A percentile compares a stretch with the other conserved stretches of the same genome.
Conservation (phyloP, 371 early-diverging fungal genomes). For the Mortierella sp. region DNA sequence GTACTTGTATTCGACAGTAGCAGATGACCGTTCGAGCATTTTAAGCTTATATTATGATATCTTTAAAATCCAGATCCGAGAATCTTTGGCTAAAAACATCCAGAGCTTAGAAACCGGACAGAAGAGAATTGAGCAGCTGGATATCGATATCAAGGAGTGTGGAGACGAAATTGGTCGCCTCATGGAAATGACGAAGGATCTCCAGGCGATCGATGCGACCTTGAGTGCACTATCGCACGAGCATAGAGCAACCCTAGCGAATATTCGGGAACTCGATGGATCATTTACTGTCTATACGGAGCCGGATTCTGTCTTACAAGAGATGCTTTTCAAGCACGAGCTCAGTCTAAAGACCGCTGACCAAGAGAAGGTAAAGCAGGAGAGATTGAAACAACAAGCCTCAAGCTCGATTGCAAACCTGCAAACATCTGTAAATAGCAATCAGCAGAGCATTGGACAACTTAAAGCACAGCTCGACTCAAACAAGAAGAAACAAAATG, state of each 20-base stretch:
- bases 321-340: constrained; percentile 59
- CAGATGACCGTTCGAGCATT: neutral
- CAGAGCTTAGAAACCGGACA: constrained; percentile 52
- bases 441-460: constrained; percentile 45
- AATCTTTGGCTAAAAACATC: constrained; percentile 36
- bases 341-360: constrained; percentile 45
- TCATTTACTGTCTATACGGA: constrained; percentile 63
- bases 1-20: neutral
- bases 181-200: constrained; percentile 55
- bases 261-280: constrained; percentile 62
- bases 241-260: constrained; percentile 53
- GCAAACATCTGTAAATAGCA: constrained; percentile 34
- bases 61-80: constrained; percentile 23
- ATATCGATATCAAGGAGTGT: constrained; percentile 54
- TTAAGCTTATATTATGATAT: neutral
- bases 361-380: constrained; percentile 37
- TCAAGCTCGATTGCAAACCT: constrained; percentile 33
- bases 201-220: constrained; percentile 54
- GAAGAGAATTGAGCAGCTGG: constrained; percentile 60
- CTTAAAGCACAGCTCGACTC: constrained; percentile 38
- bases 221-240: constrained; percentile 58
- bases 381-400: constrained; percentile 28
- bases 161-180: constrained; percentile 59
- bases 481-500: constrained; percentile 42
- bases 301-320: constrained; percentile 66